Base-by-base conservation (phyloP, 1,139 yeast genomes). In the Williopsis jadinii region DNA sequence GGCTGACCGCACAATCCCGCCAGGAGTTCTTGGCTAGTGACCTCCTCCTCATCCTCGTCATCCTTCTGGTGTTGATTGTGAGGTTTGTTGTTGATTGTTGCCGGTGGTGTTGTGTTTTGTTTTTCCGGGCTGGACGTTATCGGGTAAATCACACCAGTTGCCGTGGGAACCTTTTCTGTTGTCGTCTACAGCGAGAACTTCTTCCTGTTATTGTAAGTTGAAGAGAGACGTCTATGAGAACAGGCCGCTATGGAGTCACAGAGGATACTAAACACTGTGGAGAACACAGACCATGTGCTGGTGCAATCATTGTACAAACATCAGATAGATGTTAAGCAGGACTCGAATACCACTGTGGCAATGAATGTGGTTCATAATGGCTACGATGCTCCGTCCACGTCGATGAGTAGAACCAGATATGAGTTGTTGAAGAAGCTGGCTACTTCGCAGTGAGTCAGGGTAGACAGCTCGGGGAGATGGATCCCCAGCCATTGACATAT, bases 231-330 rank as follows among this genome's bases (percentile, higher is more conserved):
- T n/a, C n/a, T n/a, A n/a, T n/a, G n/a, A n/a, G n/a, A 19, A 19
- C 24, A 19, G 6, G 24, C 24, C 6, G 24, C 6, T 19, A 19
- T 19, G 24, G 24, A 19, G 24, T 19, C 24, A 19, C 47, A 43
- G 33, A 35, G 43, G 5, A 24, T 40, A 8, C 36, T 41, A 15
- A 45, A 45, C 41, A 41, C 49, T 3, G 32, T 45, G 12, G 47
- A 45, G 39, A 43, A 41, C 40, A 36, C 41, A 34, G 49, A 45
- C 36, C 47, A 47, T 14, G 24, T 47, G 33, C 39, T 45, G 13
- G 35, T 41, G 11, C 50, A 43, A n/a, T 31, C 38, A 8, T 39
- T 47, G 8, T 45, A 32, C 36, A 31, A 30, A 15, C 31, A 26
- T 8, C 29, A 15, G 11, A 12, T 11, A n/a, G 9, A 15, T 9